Base-by-base conservation (phyloP, 495 filamentous ascomycete genomes). In the Neurospora sp. region DNA sequence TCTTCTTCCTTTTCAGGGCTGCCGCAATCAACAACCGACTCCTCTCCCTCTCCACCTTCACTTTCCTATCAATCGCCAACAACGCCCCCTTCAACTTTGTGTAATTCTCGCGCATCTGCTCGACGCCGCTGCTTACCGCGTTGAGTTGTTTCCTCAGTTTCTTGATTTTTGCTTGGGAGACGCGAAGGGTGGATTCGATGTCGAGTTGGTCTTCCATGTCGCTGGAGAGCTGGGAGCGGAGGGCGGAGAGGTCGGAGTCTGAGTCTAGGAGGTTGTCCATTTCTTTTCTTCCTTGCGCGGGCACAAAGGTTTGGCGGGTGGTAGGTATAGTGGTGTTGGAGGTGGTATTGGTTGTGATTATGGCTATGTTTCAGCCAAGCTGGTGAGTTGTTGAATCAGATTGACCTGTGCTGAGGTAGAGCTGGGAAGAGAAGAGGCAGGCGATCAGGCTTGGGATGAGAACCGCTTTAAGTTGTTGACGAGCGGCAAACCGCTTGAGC, bases 81-180 rank as follows among this genome's bases (percentile, higher is more conserved):
- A 31, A 31, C 27, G 27, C 27, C 27, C 2, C 27, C 27, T 31
- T 31, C 27, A 31, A 31, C 27, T 1, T 31, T 31, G 27, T 31
- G 27, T 31, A 31, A 31, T 31, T 31, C 2, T 31, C 27, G 27
- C 1, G 1, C 27, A 2, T 31, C 27, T 31, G 27, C 27, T 31
- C 27, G 27, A 31, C 27, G 27, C 27, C 27, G 2, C 27, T 31
- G 27, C 27, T 31, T 31, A 31, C 46, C 46, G 10, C 5, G 2
- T 35, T 5, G 54, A 62, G 54, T 11, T 62, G 5, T 1, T 6
- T 4, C 2, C 12, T 35, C 27, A 54, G 11, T 5, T 62, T 16
- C 2, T 4, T 62, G 6, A 54, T 23, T 27, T 7, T 54, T 0
- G 0, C 0, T 1, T 27, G 11, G 20, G 11, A 54, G 0, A 2